Evolutionary conservation across 2,329 filamentous ascomycete genomes (phyloP).

Genomic region (Ceratocystis cacaofunesta): DNA sequence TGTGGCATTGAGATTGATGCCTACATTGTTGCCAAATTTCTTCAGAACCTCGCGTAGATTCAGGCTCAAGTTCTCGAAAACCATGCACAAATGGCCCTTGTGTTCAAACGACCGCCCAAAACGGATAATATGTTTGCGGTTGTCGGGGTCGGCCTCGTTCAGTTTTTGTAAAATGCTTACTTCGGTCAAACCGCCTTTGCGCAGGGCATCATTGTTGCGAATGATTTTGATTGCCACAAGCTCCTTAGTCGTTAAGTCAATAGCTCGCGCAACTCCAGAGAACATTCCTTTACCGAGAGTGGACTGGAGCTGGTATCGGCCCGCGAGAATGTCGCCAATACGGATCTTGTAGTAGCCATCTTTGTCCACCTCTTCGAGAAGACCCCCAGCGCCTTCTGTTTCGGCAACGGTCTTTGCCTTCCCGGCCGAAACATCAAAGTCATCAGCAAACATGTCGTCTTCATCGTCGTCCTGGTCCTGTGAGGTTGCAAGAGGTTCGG

Average conservation of each 20-base stretch:
- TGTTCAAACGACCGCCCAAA: conserved; percentile 82
- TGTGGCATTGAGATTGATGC: conserved; percentile 78
- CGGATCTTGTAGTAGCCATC: conserved; percentile 96
- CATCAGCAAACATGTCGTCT: conserved; percentile 81
- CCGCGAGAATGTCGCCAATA: conserved; percentile 76
- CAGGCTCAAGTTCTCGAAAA: conserved; percentile 87
- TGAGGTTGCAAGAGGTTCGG: background rate
- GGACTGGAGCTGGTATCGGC: conserved; percentile 77
- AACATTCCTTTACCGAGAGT: conserved; percentile 90
- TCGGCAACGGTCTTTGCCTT: background rate
- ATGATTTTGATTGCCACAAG: conserved; percentile 97
- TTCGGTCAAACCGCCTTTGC: conserved; percentile 85
- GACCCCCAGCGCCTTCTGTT: conserved; percentile 43
- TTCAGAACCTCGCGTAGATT: conserved; percentile 89
- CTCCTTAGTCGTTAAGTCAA: conserved; percentile 57
- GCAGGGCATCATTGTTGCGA: conserved; percentile 84
- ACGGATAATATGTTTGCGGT: conserved; percentile 82
- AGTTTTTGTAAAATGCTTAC: conserved; percentile 85
- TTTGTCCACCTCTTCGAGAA: conserved; percentile 83
- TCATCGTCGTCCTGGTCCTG: conserved; percentile 45
- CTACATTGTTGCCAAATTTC: conserved; percentile 88
- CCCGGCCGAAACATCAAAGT: conserved; percentile 43
- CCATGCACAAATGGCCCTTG: conserved; percentile 89
- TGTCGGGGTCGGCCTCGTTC: conserved; percentile 68
- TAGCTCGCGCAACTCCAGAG: conserved; percentile 82